Evolutionary conservation across 345 rosid species (phyloP), one percentile per base, ranked within the genome.

Genomic region (Linum usitatissimum): DNA sequence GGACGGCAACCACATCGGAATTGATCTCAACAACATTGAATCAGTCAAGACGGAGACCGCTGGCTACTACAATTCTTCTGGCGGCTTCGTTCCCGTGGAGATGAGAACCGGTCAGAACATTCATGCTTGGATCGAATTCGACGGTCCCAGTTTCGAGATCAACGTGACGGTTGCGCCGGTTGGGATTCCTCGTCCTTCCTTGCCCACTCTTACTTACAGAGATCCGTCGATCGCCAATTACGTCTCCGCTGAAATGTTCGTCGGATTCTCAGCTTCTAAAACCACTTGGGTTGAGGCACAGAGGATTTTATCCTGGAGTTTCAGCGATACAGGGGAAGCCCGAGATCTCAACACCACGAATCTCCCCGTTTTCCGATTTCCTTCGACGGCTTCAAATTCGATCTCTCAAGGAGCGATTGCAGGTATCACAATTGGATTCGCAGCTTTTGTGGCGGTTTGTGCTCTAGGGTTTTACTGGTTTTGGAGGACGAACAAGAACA

Each of bases 41-140:
- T 87, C 97, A 0, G 63, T 12, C 17, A 31, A 17, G 39, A 61
- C 77, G 0, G 71, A 15, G 0, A 0, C 82, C 5, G 93, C 91
- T 15, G 90, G 83, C 6, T 91, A 85, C 74, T 85, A 80, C 20
- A 73, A 73, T 68, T 80, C 93, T 4, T 70, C 70, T 14, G 87
- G 84, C 5, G 75, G 68, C 20, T 80, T 87, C 40, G 81, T 91
- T 30, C 67, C 80, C 0, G 68, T 87, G 6, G 67, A 71, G 18
- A 86, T 91, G 96, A 82, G 83, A 45, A 80, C 58, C 1, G 96
- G 97, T 6, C 81, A 78, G 68, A 91, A 87, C 64, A 59, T 91
- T 9, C 89, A 57, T 6, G 97, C 96, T 14, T 91, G 97, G 97
- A 81, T 91, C 51, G 97, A 91, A 53, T 86, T 91, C 36, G 81